A percentile compares a stretch with the other conserved stretches of the same genome.
These are phyloP conservation scores for Priceomyces melissophilus DNA, from an alignment of 805 yeast genomes.

Conservation along the genomic window DNA sequence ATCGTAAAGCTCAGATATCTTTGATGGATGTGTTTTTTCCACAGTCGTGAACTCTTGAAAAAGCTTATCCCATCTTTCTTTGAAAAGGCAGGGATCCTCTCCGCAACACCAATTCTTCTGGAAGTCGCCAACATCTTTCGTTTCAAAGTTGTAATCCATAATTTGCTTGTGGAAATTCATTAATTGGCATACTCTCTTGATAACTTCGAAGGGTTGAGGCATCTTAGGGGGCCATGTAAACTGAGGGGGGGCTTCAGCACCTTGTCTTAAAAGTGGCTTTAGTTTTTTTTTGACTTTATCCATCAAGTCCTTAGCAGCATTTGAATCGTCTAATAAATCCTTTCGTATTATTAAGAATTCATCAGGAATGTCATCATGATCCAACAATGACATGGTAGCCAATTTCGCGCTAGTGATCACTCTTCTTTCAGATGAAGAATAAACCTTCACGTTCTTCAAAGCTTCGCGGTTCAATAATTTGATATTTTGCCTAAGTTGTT, in stretches of 20 bases:
- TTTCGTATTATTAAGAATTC: slow-evolving; percentile 80
- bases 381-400: slow-evolving; percentile 71
- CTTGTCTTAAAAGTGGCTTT: slow-evolving; percentile 90
- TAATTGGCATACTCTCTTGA: slow-evolving; percentile 88
- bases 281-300: slow-evolving; percentile 95
- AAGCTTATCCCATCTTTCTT: slow-evolving; percentile 95
- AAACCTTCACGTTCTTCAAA: slow-evolving; percentile 79
- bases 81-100: slow-evolving; percentile 86
- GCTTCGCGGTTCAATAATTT: slow-evolving; percentile 81
- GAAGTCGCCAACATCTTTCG: slow-evolving; percentile 61
- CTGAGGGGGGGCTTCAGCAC: slow-evolving; percentile 94
- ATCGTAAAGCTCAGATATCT: slow-evolving; percentile 93
- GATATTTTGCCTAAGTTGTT: slow-evolving; percentile 89
- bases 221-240: slow-evolving; percentile 98
- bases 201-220: slow-evolving; percentile 95
- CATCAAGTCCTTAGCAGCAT: slow-evolving; percentile 97
- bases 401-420: slow-evolving; percentile 90
- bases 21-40: slow-evolving; percentile 96
- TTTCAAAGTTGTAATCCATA: slow-evolving; percentile 74
- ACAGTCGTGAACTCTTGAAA: slow-evolving; percentile 88
- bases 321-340: slow-evolving; percentile 90
- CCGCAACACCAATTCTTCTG: slow-evolving; percentile 94
- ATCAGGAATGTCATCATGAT: slow-evolving; percentile 52
- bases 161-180: slow-evolving; percentile 88
- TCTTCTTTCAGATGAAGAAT: slow-evolving; percentile 90